Percentiles rank a stretch among this genome's conserved stretches.
These are phyloP conservation scores for Teratosphaeria destructans DNA, from an alignment of 2,329 filamentous ascomycete species.

Conservation along the genomic window DNA sequence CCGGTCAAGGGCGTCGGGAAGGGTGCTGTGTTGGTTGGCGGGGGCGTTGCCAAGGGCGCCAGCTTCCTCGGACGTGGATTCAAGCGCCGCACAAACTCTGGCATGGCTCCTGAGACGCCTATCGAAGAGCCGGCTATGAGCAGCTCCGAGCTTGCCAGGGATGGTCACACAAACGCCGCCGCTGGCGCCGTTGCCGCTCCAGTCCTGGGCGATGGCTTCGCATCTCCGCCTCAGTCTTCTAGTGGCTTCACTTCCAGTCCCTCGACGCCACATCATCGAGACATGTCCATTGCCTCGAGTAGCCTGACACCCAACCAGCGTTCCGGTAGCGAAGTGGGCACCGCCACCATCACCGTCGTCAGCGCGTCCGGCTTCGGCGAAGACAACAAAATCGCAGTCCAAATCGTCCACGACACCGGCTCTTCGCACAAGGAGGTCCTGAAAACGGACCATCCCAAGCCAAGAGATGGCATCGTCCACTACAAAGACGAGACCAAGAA, in stretches of 20 bases:
- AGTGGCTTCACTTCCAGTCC: constrained; percentile 6
- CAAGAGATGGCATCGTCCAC: constrained; percentile 51
- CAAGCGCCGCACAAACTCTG: constrained; percentile 55
- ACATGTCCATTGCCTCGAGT: constrained; percentile 8
- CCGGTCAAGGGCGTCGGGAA: constrained; percentile 88
- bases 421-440: constrained; percentile 68
- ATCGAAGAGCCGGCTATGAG: constrained; percentile 10
- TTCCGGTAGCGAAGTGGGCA: constrained; percentile 52
- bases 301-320: background rate
- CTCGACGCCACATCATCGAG: constrained; percentile 34
- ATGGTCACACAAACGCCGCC: background rate
- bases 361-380: constrained; percentile 64
- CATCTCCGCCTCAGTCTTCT: constrained; percentile 7
- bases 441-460: constrained; percentile 87
- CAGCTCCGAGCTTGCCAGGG: constrained; percentile 11
- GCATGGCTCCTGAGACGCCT: constrained; percentile 14
- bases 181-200: background rate
- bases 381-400: constrained; percentile 26
- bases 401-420: constrained; percentile 28
- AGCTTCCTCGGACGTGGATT: constrained; percentile 84
- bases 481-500: constrained; percentile 53
- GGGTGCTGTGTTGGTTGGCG: constrained; percentile 60
- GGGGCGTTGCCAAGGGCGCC: constrained; percentile 77
- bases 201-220: background rate
- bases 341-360: constrained; percentile 69